Percentiles rank a stretch among this genome's conserved stretches.
These are phyloP conservation scores for Fusarium nurragi DNA, from an alignment of 2,329 filamentous ascomycete genomes.

Conservation along the genomic window DNA sequence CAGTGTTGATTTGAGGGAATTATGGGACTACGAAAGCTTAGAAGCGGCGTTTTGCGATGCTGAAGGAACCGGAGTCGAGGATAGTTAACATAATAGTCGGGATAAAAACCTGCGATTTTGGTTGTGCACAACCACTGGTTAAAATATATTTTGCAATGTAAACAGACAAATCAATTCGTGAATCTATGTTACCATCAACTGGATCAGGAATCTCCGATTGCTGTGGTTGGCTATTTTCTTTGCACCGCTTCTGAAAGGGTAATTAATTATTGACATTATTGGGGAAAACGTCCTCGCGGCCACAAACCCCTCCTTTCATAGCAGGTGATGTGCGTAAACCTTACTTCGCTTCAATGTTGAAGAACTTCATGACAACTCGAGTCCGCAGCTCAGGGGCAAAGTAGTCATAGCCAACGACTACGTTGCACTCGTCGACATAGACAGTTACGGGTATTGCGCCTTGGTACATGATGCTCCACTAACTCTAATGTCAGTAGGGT, in stretches of 20 bases:
- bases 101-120: not conserved
- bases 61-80: not conserved
- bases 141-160: no score
- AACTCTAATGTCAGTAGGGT: not conserved
- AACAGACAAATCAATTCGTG: no score
- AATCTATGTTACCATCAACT: no score
- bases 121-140: accelerated
- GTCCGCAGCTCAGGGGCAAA: slow-evolving; percentile 44
- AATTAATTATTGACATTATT: no score
- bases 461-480: slow-evolving; percentile 53
- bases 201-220: no score
- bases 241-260: no score
- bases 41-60: not conserved
- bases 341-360: slow-evolving; percentile 40
- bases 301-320: not conserved
- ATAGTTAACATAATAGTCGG: not conserved
- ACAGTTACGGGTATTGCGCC: slow-evolving; percentile 49
- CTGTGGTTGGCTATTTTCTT: no score
- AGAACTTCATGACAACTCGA: slow-evolving; percentile 45
- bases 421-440: slow-evolving; percentile 47
- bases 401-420: slow-evolving; percentile 52
- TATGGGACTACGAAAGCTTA: slow-evolving; percentile 28
- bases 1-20: slow-evolving; percentile 30
- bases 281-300: not conserved
- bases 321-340: no score